phyloP scores from a whole-genome alignment of 2,329 filamentous ascomycete genomes.

The Cadophora luteo-olivacea region DNA sequence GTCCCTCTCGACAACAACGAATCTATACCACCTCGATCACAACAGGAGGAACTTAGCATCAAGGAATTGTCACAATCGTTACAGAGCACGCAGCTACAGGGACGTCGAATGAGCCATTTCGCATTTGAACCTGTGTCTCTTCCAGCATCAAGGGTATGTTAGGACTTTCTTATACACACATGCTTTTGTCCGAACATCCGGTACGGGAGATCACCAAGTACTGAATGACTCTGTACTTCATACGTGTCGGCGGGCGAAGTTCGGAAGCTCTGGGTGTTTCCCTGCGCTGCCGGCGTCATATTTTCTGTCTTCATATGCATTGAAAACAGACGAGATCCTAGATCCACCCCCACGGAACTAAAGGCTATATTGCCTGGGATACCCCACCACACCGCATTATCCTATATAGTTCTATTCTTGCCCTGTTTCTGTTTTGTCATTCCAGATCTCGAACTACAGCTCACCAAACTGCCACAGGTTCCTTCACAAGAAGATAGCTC shows the following conservation, averaged over 20 bases:
- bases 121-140: conserved; percentile 91
- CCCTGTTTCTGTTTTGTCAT: conserved; percentile 24
- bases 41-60: conserved; percentile 35
- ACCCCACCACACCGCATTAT: conserved; percentile 34
- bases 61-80: conserved; percentile 69
- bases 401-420: conserved; percentile 29
- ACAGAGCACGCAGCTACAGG: conserved; percentile 78
- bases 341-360: conserved; percentile 37
- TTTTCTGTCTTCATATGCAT: conserved; percentile 26
- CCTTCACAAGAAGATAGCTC: conserved; percentile 64
- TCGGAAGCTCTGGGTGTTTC: conserved; percentile 22
- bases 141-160: conserved; percentile 79
- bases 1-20: conserved; percentile 41
- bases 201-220: conserved; percentile 12
- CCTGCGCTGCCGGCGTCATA: conserved; percentile 28
- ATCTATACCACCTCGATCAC: conserved; percentile 33
- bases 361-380: conserved; percentile 28
- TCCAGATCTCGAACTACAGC: conserved; percentile 18
- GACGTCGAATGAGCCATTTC: conserved; percentile 83
- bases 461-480: conserved; percentile 51
- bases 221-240: conserved; percentile 6
- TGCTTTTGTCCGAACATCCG: conserved; percentile 19
- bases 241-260: conserved; percentile 17
- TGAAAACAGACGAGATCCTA: conserved; percentile 29
- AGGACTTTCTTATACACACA: conserved; percentile 33